Base-by-base conservation (phyloP, 2,329 filamentous ascomycete genomes). In the Stachybotrys chlorohalonatus region DNA sequence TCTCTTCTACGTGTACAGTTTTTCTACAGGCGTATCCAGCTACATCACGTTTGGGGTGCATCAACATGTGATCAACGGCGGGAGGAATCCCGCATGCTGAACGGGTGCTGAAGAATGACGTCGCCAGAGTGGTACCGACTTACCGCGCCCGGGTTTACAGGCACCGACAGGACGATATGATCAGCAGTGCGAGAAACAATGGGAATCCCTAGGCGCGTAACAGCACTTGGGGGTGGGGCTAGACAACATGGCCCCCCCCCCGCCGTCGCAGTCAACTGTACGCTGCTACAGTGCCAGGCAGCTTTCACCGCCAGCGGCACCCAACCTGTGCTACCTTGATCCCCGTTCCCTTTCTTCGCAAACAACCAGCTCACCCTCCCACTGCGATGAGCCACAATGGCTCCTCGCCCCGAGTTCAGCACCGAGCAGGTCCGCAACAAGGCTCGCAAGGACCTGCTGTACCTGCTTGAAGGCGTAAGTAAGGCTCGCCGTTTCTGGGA, bases 401-500 rank as follows among this genome's bases (percentile, higher is more conserved):
- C 83, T 75, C 85, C 85, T 74, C 81, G 82, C 72, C 76, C 75
- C 68, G 82, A 80, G 67, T 89, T 94, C 70, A 86, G 85, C 70
- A 83, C 86, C 57, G 83, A 88, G 63, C 84, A 90, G 66, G 84
- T 94, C 69, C 85, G 82, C 66, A 86, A 88, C 60, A 90, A 88
- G 73, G 89, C 91, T 61, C 87, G 91, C 58, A 91, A 91, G 70
- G 90, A 96, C 69, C 79, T 99, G 61, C 80, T 99, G 62, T 86
- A 87, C 73, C 84, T 97, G 63, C 86, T 99, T 58, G 93, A 97
- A 82, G 87, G 89, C 72, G 94, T 99, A 87, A 83, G 91, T 89
- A 68, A 62, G 59, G 58, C 59, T 62, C 57, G 71, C 74, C 58
- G 54, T 36, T 17, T 47, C 52, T 54, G 45, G 49, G 57, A 62